These are phyloP conservation scores for Alternaria sp. DNA, from an alignment of 2,329 filamentous ascomycete species.

Conservation along the genomic window DNA sequence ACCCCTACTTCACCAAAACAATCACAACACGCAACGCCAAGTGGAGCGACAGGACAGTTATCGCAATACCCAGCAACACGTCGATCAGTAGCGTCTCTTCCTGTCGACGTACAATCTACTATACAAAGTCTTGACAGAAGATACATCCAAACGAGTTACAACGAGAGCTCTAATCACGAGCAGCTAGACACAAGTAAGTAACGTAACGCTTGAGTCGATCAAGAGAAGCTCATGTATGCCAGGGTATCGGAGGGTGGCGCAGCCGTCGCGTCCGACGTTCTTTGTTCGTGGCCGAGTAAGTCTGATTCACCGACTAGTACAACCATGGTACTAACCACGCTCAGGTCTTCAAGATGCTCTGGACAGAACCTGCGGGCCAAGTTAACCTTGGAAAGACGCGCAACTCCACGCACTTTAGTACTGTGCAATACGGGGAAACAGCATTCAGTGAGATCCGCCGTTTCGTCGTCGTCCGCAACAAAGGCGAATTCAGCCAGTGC, in stretches of 20 bases:
- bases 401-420: neutral
- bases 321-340: neutral
- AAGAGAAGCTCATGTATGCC: neutral
- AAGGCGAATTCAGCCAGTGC: neutral
- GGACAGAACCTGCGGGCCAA: neutral
- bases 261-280: neutral
- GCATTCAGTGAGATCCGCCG: neutral
- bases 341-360: constrained; percentile 1
- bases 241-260: neutral
- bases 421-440: neutral
- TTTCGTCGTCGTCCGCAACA: neutral
- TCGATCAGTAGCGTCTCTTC: neutral
- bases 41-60: no score
- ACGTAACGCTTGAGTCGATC: rapidly evolving
- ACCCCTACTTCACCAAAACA: neutral
- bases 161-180: neutral
- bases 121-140: neutral
- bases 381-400: neutral
- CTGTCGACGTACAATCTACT: neutral
- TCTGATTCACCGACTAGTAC: neutral
- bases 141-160: neutral
- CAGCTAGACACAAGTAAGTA: neutral
- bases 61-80: neutral
- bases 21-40: neutral
- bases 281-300: neutral